Evolutionary conservation across 2,329 filamentous ascomycete species (phyloP).

Genomic region (Claviceps paspali): DNA sequence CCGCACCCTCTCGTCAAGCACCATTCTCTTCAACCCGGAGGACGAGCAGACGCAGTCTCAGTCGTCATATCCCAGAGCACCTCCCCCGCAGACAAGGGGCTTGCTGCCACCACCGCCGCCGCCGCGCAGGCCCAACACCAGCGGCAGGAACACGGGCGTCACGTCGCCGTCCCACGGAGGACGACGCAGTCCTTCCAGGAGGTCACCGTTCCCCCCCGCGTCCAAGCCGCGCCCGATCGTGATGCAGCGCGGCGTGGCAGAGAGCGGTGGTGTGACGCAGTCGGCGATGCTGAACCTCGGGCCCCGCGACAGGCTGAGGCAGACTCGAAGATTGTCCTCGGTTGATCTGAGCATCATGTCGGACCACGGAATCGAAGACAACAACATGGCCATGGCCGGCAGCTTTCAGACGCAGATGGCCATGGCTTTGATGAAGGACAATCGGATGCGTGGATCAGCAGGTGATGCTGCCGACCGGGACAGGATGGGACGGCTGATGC

Average conservation of each 20-base stretch:
- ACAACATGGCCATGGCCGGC: slow-evolving; percentile 49
- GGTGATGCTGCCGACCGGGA: slow-evolving; percentile 35
- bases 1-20: slow-evolving; percentile 66
- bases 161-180: slow-evolving; percentile 19
- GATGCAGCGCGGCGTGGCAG: slow-evolving; percentile 23
- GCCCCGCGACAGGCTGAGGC: slow-evolving; percentile 24
- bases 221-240: slow-evolving; percentile 42
- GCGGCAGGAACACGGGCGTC: slow-evolving; percentile 14
- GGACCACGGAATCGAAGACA: slow-evolving; percentile 49
- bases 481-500: slow-evolving; percentile 64
- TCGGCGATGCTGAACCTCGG: slow-evolving; percentile 37
- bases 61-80: slow-evolving; percentile 27
- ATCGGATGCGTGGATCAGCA: slow-evolving; percentile 32
- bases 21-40: slow-evolving; percentile 68
- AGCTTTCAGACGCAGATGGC: slow-evolving; percentile 74
- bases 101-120: slow-evolving; percentile 5
- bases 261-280: slow-evolving; percentile 20
- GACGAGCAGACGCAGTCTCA: slow-evolving; percentile 21
- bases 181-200: slow-evolving; percentile 32
- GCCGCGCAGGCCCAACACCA: slow-evolving; percentile 23
- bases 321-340: slow-evolving; percentile 37
- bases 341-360: slow-evolving; percentile 61
- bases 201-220: slow-evolving; percentile 26
- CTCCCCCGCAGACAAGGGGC: slow-evolving; percentile 18
- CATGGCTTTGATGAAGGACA: slow-evolving; percentile 47